Evolutionary conservation across 2,329 filamentous ascomycete species (phyloP).

Genomic region (Acrocalymma vagum): DNA sequence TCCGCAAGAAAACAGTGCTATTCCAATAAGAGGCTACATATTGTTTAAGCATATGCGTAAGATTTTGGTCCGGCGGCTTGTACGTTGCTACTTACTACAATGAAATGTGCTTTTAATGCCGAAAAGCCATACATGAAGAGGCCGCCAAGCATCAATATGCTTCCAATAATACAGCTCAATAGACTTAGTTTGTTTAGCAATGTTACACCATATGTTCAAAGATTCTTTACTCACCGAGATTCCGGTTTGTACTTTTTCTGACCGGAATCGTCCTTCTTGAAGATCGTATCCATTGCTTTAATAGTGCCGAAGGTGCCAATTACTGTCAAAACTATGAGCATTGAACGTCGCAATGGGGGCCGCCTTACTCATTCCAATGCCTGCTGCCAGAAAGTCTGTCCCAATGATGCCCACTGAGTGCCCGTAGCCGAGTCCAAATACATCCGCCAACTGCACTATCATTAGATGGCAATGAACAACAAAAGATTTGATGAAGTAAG

Average conservation of each 20-base stretch:
- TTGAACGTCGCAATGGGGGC: neutral
- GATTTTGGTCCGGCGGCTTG: no score
- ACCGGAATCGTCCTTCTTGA: slow-evolving; percentile 11
- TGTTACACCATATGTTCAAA: neutral
- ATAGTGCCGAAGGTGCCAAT: slow-evolving; percentile 21
- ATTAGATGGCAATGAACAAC: no score
- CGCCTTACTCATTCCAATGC: slow-evolving; percentile 12
- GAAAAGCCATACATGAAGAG: slow-evolving; percentile 23
- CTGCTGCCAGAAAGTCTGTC: slow-evolving; percentile 19
- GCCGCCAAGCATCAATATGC: slow-evolving; percentile 10
- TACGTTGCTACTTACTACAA: slow-evolving; percentile 9
- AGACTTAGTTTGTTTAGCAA: slow-evolving; percentile 5
- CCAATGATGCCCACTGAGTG: slow-evolving; percentile 21
- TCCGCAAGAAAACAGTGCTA: slow-evolving; percentile 12
- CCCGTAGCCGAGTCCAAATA: slow-evolving; percentile 16
- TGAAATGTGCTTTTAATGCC: slow-evolving; percentile 15
- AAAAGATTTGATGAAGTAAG: neutral
- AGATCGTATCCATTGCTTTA: slow-evolving; percentile 19
- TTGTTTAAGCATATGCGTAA: neutral
- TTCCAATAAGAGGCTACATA: slow-evolving; percentile 11
- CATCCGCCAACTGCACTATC: slow-evolving; percentile 9
- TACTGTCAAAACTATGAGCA: slow-evolving; percentile 1
- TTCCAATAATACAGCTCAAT: slow-evolving; percentile 14
- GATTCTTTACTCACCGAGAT: slow-evolving; percentile 7
- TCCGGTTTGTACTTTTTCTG: slow-evolving; percentile 16